Evolutionary conservation across 495 filamentous ascomycete genomes (phyloP).

Genomic region (Penicillium verhagenii): DNA sequence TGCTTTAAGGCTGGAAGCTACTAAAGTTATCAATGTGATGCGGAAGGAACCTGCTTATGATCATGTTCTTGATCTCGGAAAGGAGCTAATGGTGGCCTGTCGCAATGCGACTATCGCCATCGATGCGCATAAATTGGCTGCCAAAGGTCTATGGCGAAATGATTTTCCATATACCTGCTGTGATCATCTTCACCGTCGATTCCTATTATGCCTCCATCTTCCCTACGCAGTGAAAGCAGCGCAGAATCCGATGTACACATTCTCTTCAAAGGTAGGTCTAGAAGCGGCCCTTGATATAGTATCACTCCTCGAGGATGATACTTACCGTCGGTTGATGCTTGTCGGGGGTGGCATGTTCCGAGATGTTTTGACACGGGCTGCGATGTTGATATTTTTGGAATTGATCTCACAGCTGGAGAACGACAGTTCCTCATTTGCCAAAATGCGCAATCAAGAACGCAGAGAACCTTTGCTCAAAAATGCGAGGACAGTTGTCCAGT

Average conservation of each 20-base stretch:
- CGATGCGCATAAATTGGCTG: no score
- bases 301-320: conserved; percentile 37
- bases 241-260: conserved; percentile 45
- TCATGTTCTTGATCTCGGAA: conserved; percentile 39
- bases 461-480: conserved; percentile 34
- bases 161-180: conserved; percentile 31
- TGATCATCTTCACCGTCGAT: conserved; percentile 44
- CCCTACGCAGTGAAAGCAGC: conserved; percentile 43
- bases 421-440: conserved; percentile 5
- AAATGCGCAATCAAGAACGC: conserved; percentile 29
- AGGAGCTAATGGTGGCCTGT: conserved; percentile 34
- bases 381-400: conserved; percentile 36
- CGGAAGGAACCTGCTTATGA: conserved; percentile 46
- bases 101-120: conserved; percentile 29
- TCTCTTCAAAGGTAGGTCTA: conserved; percentile 46
- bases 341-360: conserved; percentile 50
- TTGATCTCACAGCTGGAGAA: conserved; percentile 25
- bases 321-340: conserved; percentile 39
- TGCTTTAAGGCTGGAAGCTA: no score
- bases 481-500: conserved; percentile 30
- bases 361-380: conserved; percentile 38
- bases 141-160: no score
- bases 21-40: conserved; percentile 43
- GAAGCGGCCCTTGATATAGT: conserved; percentile 43
- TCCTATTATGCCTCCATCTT: conserved; percentile 48